Base-by-base conservation (phyloP, 1,139 yeast genomes). In the Blastobotrys indianensis region DNA sequence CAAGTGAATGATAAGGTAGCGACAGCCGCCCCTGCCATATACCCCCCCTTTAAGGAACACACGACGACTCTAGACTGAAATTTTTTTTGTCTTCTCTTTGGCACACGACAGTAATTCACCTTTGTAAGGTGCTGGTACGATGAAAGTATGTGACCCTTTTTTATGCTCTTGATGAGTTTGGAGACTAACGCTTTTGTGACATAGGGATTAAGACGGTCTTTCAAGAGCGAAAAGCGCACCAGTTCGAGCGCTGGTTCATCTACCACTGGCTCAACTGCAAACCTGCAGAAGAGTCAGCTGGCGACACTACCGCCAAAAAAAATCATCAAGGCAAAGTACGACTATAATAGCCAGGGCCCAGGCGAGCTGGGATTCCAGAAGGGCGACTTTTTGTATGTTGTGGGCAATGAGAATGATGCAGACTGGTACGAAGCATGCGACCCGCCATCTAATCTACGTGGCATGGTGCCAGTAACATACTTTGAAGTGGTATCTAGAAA, bases 361-460 rank as follows among this genome's bases (percentile, higher is more conserved):
- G 90, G 87, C 28, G 97, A 90, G 62, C 73, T 92, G 38, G 74
- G 78, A 39, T 92, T 90, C 62, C 60, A 64, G 44, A 79, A 81
- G 57, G 97, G 97, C 29, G 97, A 90, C 61, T 88, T 88, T 61
- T 86, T 90, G 65, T 90, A 87, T 60, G 94, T 92, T 5, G 70
- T 81, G 17, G 75, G 76, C 42, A 77, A 77, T 50, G 84, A 80
- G 54, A 71, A 74, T 41, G 79, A 76, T 47, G 68, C 75, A 40
- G 86, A 85, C 42, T 87, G 94, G 92, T 86, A 80, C 59, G 92
- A 87, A 59, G 97, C 95, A 3, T 79, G 81, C 45, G 90, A 90
- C 63, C 97, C 97, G 11, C 79, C 85, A 50, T 77, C 85, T 12
- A 79, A 82, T 55, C 68, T 75, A 28, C 74, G 77, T 47, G 98